Base-by-base conservation (phyloP, 2,329 filamentous ascomycete genomes). In the Colletotrichum sidae region DNA sequence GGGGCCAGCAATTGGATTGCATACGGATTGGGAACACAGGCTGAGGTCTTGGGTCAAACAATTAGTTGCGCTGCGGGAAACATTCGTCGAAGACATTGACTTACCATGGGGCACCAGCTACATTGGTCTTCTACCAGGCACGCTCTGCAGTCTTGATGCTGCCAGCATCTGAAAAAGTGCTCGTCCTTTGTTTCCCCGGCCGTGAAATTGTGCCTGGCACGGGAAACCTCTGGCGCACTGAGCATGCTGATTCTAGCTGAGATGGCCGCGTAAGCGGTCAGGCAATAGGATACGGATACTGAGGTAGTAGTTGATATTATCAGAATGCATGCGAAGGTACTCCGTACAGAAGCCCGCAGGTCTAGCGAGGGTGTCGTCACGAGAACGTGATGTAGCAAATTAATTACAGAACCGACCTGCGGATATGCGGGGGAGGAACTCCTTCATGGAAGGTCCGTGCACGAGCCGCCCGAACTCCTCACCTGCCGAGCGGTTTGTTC, bases 91-190 rank as follows among this genome's bases (percentile, higher is more conserved):
- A 10, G 53, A 46, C 44, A 46, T 15, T 55, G 49, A 74, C 80
- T 56, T 76, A 86, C 84, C 71, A 81, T 84, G 15, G 84, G 83
- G 72, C 83, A 86, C 84, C 84, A 86, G 65, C 81, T 83, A 68
- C 84, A 86, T 54, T 78, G 73, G 4, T 77, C 67, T 17, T 77
- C 68, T 42, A 68, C 68, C 8, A 88, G 75, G 72, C 86, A 88
- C 9, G 73, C 71, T 10, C 73, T 72, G 69, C 85, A 87, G 44
- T 80, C 78, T 69, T 86, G 81, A 35, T 78, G 79, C 10, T 74
- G 72, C 86, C 85, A 88, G 72, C 85, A 87, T 55, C 81, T 78
- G 25, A 73, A 71, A 34, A 87, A 74, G 67, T 83, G 81, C 11
- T 78, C 76, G 42, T 79, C 73, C 33, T 77, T 68, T 15, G 60